Percentiles rank a stretch among this genome's conserved stretches.
Conservation (phyloP, 2,329 filamentous ascomycete genomes). For the Rachicladosporium sp. region DNA sequence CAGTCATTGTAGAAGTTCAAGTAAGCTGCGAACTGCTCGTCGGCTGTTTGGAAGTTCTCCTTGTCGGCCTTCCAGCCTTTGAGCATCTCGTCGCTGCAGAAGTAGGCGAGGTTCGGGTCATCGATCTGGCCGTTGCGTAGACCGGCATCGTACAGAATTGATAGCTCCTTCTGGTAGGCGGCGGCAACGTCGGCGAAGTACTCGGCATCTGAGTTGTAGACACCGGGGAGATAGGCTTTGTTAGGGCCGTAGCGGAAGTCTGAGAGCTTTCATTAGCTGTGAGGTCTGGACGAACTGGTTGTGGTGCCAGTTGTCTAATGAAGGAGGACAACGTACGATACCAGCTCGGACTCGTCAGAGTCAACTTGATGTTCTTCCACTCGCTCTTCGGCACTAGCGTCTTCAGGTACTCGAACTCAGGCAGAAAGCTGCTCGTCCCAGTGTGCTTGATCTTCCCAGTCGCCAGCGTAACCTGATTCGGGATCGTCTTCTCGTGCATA, state of each 20-base stretch:
- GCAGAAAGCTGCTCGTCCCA: constrained; percentile 42
- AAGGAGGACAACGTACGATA: neutral
- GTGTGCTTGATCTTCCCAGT: constrained; percentile 46
- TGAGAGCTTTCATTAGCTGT: no score
- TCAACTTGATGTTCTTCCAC: constrained; percentile 44
- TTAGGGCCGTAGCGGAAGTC: constrained; percentile 37
- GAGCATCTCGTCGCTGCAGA: constrained; percentile 61
- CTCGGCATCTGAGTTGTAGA: constrained; percentile 34
- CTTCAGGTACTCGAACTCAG: constrained; percentile 50
- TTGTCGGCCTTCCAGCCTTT: constrained; percentile 55
- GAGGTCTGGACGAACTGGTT: no score
- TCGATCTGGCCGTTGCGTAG: constrained; percentile 38
- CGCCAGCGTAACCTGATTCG: constrained; percentile 45
- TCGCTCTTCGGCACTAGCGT: constrained; percentile 46
- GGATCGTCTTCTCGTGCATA: constrained; percentile 44
- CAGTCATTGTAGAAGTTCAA: constrained; percentile 66
- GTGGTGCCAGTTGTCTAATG: no score
- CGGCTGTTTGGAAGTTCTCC: constrained; percentile 54
- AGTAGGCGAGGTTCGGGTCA: constrained; percentile 43
- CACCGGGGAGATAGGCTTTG: constrained; percentile 32
- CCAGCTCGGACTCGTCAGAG: constrained; percentile 15
- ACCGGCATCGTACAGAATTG: constrained; percentile 33
- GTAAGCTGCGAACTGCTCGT: constrained; percentile 62
- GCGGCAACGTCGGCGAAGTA: constrained; percentile 36
- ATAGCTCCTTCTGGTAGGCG: constrained; percentile 35